Percentiles rank a stretch among this genome's conserved stretches.
Evolutionary conservation across 1,284 basidiomycete genomes (phyloP).

Genomic region (Cryptococcus sp.): DNA sequence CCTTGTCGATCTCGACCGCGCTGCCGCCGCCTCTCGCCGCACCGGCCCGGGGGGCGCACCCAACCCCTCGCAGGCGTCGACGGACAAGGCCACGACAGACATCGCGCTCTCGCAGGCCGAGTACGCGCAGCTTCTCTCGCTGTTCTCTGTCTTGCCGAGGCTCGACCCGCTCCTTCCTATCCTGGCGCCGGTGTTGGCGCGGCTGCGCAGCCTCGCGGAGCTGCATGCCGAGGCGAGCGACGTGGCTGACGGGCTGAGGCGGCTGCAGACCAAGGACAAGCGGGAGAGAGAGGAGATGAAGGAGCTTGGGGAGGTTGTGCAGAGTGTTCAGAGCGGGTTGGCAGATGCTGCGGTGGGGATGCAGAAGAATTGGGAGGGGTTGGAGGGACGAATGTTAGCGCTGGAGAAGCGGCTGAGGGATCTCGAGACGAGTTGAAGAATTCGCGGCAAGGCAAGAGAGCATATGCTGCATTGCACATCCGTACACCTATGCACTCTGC

Average conservation of each 20-base stretch:
- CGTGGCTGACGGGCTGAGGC: constrained; percentile 59
- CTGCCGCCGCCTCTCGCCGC: constrained; percentile 56
- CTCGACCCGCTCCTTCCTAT: constrained; percentile 84
- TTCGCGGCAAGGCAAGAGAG: neutral
- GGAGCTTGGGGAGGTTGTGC: constrained; percentile 67
- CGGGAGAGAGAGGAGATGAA: constrained; percentile 61
- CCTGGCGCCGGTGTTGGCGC: constrained; percentile 82
- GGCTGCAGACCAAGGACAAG: constrained; percentile 68
- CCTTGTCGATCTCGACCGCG: constrained; percentile 85
- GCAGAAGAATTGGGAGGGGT: constrained; percentile 62
- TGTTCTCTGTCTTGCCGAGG: constrained; percentile 72
- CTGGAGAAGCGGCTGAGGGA: constrained; percentile 52
- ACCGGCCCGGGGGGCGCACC: constrained; percentile 46
- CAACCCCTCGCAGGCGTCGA: constrained; percentile 35
- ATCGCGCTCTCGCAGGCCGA: constrained; percentile 54
- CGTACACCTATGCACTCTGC: neutral
- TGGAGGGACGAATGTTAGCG: constrained; percentile 57
- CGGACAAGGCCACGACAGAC: constrained; percentile 6
- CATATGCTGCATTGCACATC: constrained; percentile 1
- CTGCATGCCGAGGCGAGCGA: constrained; percentile 77
- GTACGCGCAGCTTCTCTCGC: constrained; percentile 56
- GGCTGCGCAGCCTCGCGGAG: constrained; percentile 75
- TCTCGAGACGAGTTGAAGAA: constrained; percentile 14
- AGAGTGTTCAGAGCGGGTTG: constrained; percentile 67
- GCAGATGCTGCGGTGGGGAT: constrained; percentile 68